Conservation (phyloP, 2,329 filamentous ascomycete species). For the Colletotrichum agaves region DNA sequence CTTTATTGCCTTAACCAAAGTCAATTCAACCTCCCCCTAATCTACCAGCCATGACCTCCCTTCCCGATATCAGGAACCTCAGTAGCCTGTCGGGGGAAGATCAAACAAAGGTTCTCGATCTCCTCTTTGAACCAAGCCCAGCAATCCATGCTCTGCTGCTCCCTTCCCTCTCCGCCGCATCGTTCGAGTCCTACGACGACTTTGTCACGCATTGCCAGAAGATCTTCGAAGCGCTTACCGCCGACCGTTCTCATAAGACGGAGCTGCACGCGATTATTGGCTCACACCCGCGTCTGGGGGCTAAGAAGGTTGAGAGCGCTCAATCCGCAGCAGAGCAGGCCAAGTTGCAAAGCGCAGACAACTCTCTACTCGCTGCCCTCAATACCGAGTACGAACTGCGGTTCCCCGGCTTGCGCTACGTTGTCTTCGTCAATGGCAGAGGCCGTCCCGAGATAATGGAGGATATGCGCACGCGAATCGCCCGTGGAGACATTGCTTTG, state of each 20-base stretch:
- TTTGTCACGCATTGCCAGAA: slow-evolving; percentile 75
- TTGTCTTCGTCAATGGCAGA: slow-evolving; percentile 91
- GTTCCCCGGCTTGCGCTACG: slow-evolving; percentile 87
- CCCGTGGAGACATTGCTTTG: slow-evolving; percentile 68
- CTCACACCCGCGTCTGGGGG: slow-evolving; percentile 86
- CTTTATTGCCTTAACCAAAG: too few relatives aligned
- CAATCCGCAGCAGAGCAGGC: slow-evolving; percentile 87
- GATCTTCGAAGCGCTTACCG: slow-evolving; percentile 70
- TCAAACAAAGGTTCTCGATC: slow-evolving; percentile 72
- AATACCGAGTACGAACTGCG: slow-evolving; percentile 83
- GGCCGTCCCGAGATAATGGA: slow-evolving; percentile 79
- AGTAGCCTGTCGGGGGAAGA: slow-evolving; percentile 63
- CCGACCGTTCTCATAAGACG: slow-evolving; percentile 56
- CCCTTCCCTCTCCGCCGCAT: slow-evolving; percentile 66
- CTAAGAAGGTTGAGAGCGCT: slow-evolving; percentile 82
- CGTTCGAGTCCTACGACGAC: slow-evolving; percentile 74
- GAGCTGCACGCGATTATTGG: slow-evolving; percentile 79
- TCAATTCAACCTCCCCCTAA: background rate
- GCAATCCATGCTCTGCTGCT: slow-evolving; percentile 78
- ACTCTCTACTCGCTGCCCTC: slow-evolving; percentile 70
- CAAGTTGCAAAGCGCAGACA: slow-evolving; percentile 68
- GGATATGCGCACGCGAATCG: slow-evolving; percentile 82
- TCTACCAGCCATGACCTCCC: slow-evolving; percentile 41
- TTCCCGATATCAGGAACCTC: slow-evolving; percentile 70
- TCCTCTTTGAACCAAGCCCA: slow-evolving; percentile 85